Evolutionary conservation across 768 basidiomycete genomes (phyloP), one percentile per base, ranked within the genome.

Genomic region (Punctularia strigosozonata): DNA sequence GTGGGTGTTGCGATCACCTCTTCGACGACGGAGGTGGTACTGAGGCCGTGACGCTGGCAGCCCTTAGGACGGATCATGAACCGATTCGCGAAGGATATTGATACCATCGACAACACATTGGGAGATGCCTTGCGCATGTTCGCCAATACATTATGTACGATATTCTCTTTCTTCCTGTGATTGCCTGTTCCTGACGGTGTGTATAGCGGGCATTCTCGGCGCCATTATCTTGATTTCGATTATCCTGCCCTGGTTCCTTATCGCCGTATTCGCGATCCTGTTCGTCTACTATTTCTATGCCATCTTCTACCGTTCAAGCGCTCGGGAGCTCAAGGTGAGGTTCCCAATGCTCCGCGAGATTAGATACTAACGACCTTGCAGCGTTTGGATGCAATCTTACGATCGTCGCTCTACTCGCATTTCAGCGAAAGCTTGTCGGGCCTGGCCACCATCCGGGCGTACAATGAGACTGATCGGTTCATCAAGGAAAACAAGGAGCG

Each of bases 341-440:
- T 25, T 18, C 30, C 15, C 4, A 15, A 8, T n/a, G 8, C 18
- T 6, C 5, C 10, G 21, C 26, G 10, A 10, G 10, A 10, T 30
- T 30, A 10, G 28, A 30, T 10, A 15, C 28, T 30, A 30, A 30
- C 28, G 10, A 30, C 15, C 10, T 15, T n/a, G n/a, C n/a, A n/a
- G n/a, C n/a, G n/a, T n/a, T 19, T 44, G 75, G 88, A 94, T 61
- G 77, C 87, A 19, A 68, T 94, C n/a, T 57, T 95, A 21, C 77
- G 90, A 19, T 84, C 85, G 0, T 79, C 81, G 0, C 60, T 97
- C 14, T 95, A 95, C 54, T 80, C 88, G 1, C 89, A 92, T 52
- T 95, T 95, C 59, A 86, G 87, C 3, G 91, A 95, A 61, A 85
- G 82, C 21, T 64, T 95, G 8, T 80, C 81, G 8, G 92, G 92